Evolutionary conservation across 257 asterid genomes (phyloP), one percentile per base, ranked within the genome.

Genomic region (Sherardia arvensis): DNA sequence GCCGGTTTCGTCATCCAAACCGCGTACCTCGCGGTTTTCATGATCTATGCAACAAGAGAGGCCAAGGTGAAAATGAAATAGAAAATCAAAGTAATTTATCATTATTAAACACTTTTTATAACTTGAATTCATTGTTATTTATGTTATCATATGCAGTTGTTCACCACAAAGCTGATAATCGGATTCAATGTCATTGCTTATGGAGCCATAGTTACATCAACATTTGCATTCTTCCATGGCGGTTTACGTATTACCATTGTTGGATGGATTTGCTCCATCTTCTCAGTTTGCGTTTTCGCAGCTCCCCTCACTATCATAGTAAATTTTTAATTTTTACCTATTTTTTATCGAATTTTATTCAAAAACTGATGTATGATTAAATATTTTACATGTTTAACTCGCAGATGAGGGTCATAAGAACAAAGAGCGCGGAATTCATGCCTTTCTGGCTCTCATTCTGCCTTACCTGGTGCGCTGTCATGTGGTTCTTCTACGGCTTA

Each of bases 281-380:
- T 91, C 71, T 91, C 98, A 1, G 73, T 88, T 29, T 12, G 74
- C 17, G 96, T 91, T 20, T 88, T 83, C 30, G 90, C 84, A 4
- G 90, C 98, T 34, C 98, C 98, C n/a, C 86, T 91, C 7, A 75
- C 82, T 76, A 88, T 91, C 51, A 81, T 91, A 91, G 97, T 90
- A 86, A 3, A 3, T n/a, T n/a, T n/a, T n/a, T 9, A 36, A 9
- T 8, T 36, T 8, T 10, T 7, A 11, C 17, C 2, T 10, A 1
- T 7, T 36, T 36, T 36, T 36, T 34, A 3, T 6, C 40, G 17
- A 36, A 36, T 36, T 3, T 36, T 36, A 4, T 36, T 10, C 22
- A 4, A 17, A 15, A 5, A n/a, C n/a, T n/a, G n/a, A n/a, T n/a
- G n/a, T n/a, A n/a, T n/a, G n/a, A n/a, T n/a, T 36, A 8, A 36